phyloP scores from a whole-genome alignment of 768 basidiomycete species.

The Pleurotus salmoneostramineus region DNA sequence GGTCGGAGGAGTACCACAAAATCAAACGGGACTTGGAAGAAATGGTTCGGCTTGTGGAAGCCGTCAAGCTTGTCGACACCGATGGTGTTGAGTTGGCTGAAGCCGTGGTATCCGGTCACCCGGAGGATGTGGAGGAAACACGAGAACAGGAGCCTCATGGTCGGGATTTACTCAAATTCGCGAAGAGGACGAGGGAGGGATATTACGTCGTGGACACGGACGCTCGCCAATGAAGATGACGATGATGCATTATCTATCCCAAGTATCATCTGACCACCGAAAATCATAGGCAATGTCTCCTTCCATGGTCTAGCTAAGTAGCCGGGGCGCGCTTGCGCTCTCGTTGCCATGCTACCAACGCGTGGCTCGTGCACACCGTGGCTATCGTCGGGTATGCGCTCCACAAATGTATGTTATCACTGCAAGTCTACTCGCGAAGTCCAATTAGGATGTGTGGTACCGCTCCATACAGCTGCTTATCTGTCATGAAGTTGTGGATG shows the following conservation, averaged over 20 bases:
- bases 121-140: slow-evolving; percentile 9
- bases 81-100: slow-evolving; percentile 25
- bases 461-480: background rate
- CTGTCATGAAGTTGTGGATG: background rate
- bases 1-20: slow-evolving; percentile 45
- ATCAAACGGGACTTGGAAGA: slow-evolving; percentile 64
- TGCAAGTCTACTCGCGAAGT: background rate
- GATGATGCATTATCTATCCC: background rate
- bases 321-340: background rate
- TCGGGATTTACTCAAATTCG: slow-evolving; percentile 43
- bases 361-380: background rate
- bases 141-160: slow-evolving; percentile 25
- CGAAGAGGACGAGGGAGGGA: slow-evolving; percentile 44
- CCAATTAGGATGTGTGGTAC: background rate
- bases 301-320: background rate
- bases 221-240: background rate
- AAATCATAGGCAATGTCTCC: background rate
- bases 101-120: slow-evolving; percentile 11
- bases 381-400: background rate
- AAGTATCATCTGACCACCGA: background rate
- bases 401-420: slow-evolving; percentile 3
- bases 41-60: slow-evolving; percentile 75
- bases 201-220: slow-evolving; percentile 65
- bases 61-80: slow-evolving; percentile 63
- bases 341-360: background rate